A percentile compares a stretch with the other conserved stretches of the same genome.
Evolutionary conservation across 164 flowering plant species (phyloP).

Genomic region (Annona cherimola): DNA sequence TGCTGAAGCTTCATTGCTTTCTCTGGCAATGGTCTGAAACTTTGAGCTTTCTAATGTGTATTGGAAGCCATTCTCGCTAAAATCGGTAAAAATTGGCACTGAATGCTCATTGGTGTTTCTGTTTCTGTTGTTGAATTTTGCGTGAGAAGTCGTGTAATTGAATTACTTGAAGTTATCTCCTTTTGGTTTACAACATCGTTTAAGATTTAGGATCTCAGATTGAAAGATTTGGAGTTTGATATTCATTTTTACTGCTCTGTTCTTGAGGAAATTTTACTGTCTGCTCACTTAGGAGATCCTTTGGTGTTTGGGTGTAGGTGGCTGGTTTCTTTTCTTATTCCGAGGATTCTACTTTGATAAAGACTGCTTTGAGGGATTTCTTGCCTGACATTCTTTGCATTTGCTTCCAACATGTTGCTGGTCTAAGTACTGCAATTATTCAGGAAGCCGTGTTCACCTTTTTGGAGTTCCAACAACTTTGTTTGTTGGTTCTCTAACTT

Average conservation of each 20-base stretch:
- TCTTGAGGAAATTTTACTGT: neutral
- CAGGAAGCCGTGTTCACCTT: neutral
- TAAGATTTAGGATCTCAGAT: neutral
- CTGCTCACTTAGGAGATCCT: neutral
- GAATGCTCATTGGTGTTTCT: too few relatives aligned
- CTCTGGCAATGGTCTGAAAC: neutral
- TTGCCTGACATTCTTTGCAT: neutral
- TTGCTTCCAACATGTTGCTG: neutral
- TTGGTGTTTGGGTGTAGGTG: neutral
- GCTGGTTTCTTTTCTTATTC: neutral
- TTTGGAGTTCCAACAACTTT: neutral
- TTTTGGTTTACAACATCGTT: neutral
- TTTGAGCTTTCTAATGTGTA: neutral
- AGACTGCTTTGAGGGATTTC: neutral
- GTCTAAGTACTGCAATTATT: neutral
- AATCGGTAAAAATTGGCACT: too few relatives aligned
- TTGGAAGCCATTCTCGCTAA: neutral
- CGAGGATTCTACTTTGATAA: neutral
- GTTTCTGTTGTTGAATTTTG: too few relatives aligned
- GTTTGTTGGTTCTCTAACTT: neutral
- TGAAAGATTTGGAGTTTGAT: slow-evolving; percentile 5
- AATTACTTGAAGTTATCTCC: too few relatives aligned
- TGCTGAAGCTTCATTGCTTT: neutral
- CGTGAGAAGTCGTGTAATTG: too few relatives aligned
- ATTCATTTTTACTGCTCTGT: neutral